Evolutionary conservation across 257 asterid genomes (phyloP).

Genomic region (Scutellaria galericulata): DNA sequence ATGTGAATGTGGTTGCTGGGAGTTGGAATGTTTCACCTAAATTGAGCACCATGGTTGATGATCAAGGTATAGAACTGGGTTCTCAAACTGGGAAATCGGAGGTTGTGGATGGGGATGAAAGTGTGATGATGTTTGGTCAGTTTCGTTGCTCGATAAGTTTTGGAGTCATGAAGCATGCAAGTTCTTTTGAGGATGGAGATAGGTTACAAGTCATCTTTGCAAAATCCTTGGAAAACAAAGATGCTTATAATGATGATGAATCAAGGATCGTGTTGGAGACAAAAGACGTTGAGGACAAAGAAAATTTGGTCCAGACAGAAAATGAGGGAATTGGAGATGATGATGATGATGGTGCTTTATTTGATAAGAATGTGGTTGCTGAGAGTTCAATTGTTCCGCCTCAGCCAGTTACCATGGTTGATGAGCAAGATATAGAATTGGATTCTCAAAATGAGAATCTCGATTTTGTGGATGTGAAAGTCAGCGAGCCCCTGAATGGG

Average conservation of each 20-base stretch:
- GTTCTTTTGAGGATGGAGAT: constrained; percentile 6
- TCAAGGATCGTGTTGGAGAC: constrained; percentile 26
- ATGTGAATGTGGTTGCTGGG: constrained; percentile 5
- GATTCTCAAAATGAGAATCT: not conserved
- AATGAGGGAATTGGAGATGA: constrained; percentile 15
- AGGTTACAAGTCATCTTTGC: not conserved
- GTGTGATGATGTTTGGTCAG: not conserved
- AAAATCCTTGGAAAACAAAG: constrained; percentile 21
- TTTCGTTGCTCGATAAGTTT: not conserved
- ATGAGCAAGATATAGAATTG: not conserved
- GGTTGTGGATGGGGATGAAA: constrained; percentile 8
- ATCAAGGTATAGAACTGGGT: not conserved
- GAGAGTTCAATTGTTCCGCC: not conserved
- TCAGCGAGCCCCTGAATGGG: constrained; percentile 3
- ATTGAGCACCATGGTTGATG: constrained; percentile 13
- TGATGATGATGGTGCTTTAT: constrained; percentile 12
- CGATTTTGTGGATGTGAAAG: not conserved
- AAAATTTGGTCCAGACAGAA: not conserved
- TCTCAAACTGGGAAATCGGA: constrained; percentile 20
- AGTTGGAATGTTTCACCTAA: not conserved
- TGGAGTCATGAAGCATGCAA: not conserved
- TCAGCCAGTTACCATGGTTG: not conserved
- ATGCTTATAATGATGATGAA: constrained; percentile 30
- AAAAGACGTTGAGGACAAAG: constrained; percentile 30
- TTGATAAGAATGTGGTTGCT: constrained; percentile 1